phyloP scores from a whole-genome alignment of 805 yeast species.

The Pichia occidentalis region DNA sequence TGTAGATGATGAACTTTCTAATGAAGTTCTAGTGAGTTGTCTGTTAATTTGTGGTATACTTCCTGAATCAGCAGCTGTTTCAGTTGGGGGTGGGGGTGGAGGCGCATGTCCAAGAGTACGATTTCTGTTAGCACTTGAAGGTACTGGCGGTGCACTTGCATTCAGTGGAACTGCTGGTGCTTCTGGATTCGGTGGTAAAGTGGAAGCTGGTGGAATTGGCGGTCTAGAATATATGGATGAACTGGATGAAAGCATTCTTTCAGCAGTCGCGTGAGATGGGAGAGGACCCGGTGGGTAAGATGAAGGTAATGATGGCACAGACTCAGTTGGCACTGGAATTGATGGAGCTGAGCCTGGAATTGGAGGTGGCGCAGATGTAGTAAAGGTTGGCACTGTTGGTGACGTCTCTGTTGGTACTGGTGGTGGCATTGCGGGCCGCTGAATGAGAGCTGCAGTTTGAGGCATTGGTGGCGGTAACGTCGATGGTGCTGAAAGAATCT shows the following conservation, averaged over 20 bases:
- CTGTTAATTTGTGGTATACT: background rate
- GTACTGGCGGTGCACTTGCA: background rate
- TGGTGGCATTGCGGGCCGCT: constrained; percentile 12
- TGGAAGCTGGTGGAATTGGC: background rate
- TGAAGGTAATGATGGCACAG: too few relatives aligned
- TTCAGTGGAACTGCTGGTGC: too few relatives aligned
- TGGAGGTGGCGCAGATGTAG: constrained; percentile 11
- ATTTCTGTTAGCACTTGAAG: background rate
- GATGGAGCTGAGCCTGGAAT: constrained; percentile 23
- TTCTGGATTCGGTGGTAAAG: constrained; percentile 1
- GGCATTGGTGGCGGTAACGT: constrained; percentile 18
- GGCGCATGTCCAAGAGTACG: constrained; percentile 7
- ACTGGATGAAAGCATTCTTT: too few relatives aligned
- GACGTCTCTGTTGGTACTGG: constrained; percentile 4
- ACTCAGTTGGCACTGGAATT: too few relatives aligned
- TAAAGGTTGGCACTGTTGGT: background rate
- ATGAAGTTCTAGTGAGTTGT: constrained; percentile 8
- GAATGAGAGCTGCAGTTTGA: constrained; percentile 11
- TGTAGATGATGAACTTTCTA: constrained; percentile 2
- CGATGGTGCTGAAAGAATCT: constrained; percentile 14
- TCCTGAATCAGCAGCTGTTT: background rate
- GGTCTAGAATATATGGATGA: too few relatives aligned
- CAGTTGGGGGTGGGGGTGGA: constrained; percentile 19
- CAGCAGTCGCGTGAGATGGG: too few relatives aligned
- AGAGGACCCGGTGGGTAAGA: too few relatives aligned